Evolutionary conservation across 164 flowering plant genomes (phyloP).

Genomic region (Vitis rotundifolia): DNA sequence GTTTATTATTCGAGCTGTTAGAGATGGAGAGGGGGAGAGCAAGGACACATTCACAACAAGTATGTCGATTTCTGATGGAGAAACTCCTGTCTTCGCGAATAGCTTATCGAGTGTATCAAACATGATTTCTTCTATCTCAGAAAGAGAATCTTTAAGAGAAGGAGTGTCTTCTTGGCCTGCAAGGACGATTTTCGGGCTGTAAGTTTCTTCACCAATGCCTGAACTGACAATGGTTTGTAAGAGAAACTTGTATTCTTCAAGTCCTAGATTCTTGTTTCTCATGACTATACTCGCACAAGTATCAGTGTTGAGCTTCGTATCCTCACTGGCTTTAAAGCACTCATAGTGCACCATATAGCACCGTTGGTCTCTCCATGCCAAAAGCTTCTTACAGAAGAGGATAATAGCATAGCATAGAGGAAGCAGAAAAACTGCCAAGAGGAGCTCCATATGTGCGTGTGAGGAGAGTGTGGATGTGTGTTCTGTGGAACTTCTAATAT

Average conservation of each 20-base stretch:
- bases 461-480: too few relatives aligned
- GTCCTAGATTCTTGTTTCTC: conserved; percentile 48
- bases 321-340: conserved; percentile 48
- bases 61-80: conserved; percentile 57
- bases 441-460: too few relatives aligned
- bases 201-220: conserved; percentile 63
- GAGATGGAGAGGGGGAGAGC: conserved; percentile 54
- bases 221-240: conserved; percentile 47
- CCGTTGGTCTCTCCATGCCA: conserved; percentile 21
- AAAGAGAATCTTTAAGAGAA: conserved; percentile 22
- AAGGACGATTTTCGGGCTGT: conserved; percentile 42
- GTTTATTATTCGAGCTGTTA: conserved; percentile 52
- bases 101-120: conserved; percentile 54
- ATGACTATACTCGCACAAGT: conserved; percentile 32
- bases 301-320: conserved; percentile 39
- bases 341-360: conserved; percentile 55
- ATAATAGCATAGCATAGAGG: too few relatives aligned
- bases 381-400: too few relatives aligned
- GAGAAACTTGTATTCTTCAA: conserved; percentile 46
- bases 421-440: too few relatives aligned
- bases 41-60: conserved; percentile 71
- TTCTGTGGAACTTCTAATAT: too few relatives aligned
- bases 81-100: conserved; percentile 38
- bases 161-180: conserved; percentile 36
- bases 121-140: conserved; percentile 58